Evolutionary conservation across 2,329 filamentous ascomycete species (phyloP), one percentile per base, ranked within the genome.

Genomic region (Ceratocystis ficicola): DNA sequence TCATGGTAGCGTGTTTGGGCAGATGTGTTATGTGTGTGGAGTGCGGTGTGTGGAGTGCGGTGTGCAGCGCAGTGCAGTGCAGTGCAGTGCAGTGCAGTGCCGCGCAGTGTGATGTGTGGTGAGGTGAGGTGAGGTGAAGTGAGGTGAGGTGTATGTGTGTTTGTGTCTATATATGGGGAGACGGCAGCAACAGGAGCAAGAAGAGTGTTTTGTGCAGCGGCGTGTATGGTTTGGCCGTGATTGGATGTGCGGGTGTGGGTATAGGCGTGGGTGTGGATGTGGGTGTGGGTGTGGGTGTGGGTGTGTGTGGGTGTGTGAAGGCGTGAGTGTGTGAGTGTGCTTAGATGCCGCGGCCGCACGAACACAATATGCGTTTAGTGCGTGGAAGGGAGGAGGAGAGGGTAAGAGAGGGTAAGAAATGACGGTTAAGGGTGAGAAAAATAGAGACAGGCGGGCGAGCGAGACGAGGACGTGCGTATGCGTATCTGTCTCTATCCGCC

Each of bases 331-430:
- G 36, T 41, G 10, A 41, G 15, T 41, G 36, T 41, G 36, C 36
- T 10, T 41, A 12, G 36, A 41, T 4, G 36, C 36, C 36, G 10
- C 36, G 4, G 10, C 36, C 36, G 36, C 36, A 41, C 36, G 10
- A 41, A 12, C 36, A 41, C 36, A 41, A 41, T 41, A 5, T 12
- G 36, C 10, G 36, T 41, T 15, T 41, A 41, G 36, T 41, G 10
- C 65, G 65, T 65, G 66, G 63, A 64, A 70, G 65, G 67, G 68
- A 70, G 70, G 69, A 68, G 64, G 55, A 65, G 62, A 28, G 63
- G 66, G 63, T 46, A 59, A 66, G 61, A 60, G 62, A 59, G 50
- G 17, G 22, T 46, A 46, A n/a, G 22, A 44, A 25, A 41, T 36
- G 30, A 64, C 55, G 64, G 64, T 22, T 52, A 20, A 60, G 59